A percentile compares a stretch with the other conserved stretches of the same genome.
phyloP scores from a whole-genome alignment of 1,139 yeast species.

The Pichia sp. region DNA sequence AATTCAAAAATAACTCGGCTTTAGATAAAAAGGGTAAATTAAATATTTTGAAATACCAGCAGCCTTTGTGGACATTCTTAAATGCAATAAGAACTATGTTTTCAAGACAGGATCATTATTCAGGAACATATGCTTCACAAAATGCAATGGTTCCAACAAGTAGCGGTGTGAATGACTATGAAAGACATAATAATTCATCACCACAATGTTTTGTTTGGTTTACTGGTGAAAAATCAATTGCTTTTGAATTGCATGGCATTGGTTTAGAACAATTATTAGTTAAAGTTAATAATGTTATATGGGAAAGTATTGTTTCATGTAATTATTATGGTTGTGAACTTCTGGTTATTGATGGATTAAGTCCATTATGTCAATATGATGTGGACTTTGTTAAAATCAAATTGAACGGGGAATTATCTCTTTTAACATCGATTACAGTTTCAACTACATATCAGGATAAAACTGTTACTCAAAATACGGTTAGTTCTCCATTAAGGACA shows the following conservation, averaged over 20 bases:
- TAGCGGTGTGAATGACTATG: conserved; percentile 29
- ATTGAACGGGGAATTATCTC: conserved; percentile 32
- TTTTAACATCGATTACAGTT: conserved; percentile 39
- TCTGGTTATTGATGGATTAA: conserved; percentile 55
- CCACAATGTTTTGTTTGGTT: conserved; percentile 42
- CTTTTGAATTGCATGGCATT: conserved; percentile 39
- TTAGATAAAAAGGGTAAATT: conserved; percentile 20
- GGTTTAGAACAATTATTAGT: conserved; percentile 38
- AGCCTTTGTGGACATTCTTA: conserved; percentile 64
- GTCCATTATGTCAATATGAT: conserved; percentile 64
- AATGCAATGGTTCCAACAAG: conserved; percentile 35
- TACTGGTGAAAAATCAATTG: conserved; percentile 48
- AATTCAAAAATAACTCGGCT: not conserved
- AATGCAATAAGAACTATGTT: conserved; percentile 57
- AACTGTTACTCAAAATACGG: conserved; percentile 35
- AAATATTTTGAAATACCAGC: conserved; percentile 32
- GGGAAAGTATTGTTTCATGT: conserved; percentile 50
- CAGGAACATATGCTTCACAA: conserved; percentile 33
- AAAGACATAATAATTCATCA: conserved; percentile 23
- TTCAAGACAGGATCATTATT: conserved; percentile 37
- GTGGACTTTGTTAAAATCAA: conserved; percentile 47
- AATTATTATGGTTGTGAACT: conserved; percentile 35
- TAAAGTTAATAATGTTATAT: conserved; percentile 53
- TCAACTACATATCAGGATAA: conserved; percentile 37
- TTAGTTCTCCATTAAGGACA: conserved; percentile 49